A percentile compares a stretch with the other conserved stretches of the same genome.
These are phyloP conservation scores for Blastobotrys chiropterorum DNA, from an alignment of 805 yeast species.

Conservation along the genomic window DNA sequence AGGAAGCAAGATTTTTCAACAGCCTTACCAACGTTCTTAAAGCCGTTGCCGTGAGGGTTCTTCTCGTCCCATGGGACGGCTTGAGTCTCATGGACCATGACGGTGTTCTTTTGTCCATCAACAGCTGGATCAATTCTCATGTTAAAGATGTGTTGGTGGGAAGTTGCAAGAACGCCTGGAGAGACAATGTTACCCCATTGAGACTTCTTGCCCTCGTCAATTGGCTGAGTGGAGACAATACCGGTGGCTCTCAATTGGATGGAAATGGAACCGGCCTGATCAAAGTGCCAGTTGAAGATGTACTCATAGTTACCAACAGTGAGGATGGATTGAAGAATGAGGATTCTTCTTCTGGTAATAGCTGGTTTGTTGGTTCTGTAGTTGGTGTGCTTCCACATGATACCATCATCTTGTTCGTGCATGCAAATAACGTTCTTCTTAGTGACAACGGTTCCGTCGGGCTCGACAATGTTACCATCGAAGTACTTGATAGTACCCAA, in stretches of 20 bases:
- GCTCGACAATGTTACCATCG: slow-evolving; percentile 54
- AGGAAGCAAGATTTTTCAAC: slow-evolving; percentile 66
- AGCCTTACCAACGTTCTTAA: slow-evolving; percentile 52
- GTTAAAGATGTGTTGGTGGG: slow-evolving; percentile 75
- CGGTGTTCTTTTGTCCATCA: slow-evolving; percentile 75
- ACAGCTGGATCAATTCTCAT: slow-evolving; percentile 78
- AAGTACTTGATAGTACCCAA: slow-evolving; percentile 73
- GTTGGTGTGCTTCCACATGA: slow-evolving; percentile 72
- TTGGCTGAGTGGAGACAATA: slow-evolving; percentile 78
- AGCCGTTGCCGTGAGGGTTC: slow-evolving; percentile 69
- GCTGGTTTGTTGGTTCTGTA: slow-evolving; percentile 68
- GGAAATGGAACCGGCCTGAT: slow-evolving; percentile 71
- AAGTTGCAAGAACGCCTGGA: slow-evolving; percentile 76
- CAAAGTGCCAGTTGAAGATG: slow-evolving; percentile 63
- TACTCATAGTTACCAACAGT: slow-evolving; percentile 85
- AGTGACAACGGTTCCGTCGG: slow-evolving; percentile 55
- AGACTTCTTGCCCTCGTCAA: slow-evolving; percentile 58
- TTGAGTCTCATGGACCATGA: slow-evolving; percentile 61
- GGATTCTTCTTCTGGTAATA: slow-evolving; percentile 66
- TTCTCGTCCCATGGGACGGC: slow-evolving; percentile 49
- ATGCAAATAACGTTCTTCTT: slow-evolving; percentile 69
- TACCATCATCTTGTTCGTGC: slow-evolving; percentile 81
- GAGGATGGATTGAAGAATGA: slow-evolving; percentile 74
- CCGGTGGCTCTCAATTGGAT: slow-evolving; percentile 83
- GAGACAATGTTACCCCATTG: slow-evolving; percentile 70